A percentile compares a stretch with the other conserved stretches of the same genome.
These are phyloP conservation scores for Thymus quinquecostatus DNA, from an alignment of 257 asterid genomes.

Conservation along the genomic window DNA sequence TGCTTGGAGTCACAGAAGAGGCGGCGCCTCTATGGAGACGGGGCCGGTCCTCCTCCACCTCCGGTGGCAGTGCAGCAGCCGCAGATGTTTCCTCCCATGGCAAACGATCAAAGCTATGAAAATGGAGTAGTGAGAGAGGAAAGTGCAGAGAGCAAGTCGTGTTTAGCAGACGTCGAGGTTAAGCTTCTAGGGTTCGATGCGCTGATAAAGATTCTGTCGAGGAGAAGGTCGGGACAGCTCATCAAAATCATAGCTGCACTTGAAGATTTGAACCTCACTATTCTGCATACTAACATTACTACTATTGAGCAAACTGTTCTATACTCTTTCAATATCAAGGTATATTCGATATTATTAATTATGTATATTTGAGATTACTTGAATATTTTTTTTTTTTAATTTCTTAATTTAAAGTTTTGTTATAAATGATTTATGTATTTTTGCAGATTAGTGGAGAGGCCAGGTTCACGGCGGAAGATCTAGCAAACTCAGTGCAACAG, in stretches of 20 bases:
- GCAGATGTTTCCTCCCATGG: slow-evolving; percentile 41
- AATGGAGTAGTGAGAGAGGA: slow-evolving; percentile 60
- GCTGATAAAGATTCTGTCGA: slow-evolving; percentile 72
- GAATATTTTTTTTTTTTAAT: background rate
- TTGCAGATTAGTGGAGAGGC: slow-evolving; percentile 74
- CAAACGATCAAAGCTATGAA: slow-evolving; percentile 49
- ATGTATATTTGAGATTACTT: background rate
- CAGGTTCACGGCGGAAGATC: slow-evolving; percentile 78
- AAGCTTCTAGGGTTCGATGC: slow-evolving; percentile 84
- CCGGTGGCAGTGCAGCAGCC: slow-evolving; percentile 24
- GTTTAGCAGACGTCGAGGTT: slow-evolving; percentile 87
- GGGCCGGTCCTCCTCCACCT: slow-evolving; percentile 26
- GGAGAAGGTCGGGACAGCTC: slow-evolving; percentile 82
- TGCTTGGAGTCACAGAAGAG: slow-evolving; percentile 95
- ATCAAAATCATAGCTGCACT: slow-evolving; percentile 78
- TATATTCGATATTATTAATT: slow-evolving; percentile 13
- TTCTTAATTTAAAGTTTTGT: background rate
- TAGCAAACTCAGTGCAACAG: slow-evolving; percentile 91
- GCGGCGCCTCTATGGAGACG: slow-evolving; percentile 72
- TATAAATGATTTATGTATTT: slow-evolving; percentile 23
- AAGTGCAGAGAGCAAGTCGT: slow-evolving; percentile 79
- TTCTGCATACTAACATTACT: slow-evolving; percentile 86
- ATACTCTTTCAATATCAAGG: slow-evolving; percentile 94
- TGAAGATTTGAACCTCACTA: slow-evolving; percentile 84
- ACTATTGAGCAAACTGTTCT: slow-evolving; percentile 94